phyloP scores from a whole-genome alignment of 371 early-diverging fungal species.

The Dichotomocladium elegans region DNA sequence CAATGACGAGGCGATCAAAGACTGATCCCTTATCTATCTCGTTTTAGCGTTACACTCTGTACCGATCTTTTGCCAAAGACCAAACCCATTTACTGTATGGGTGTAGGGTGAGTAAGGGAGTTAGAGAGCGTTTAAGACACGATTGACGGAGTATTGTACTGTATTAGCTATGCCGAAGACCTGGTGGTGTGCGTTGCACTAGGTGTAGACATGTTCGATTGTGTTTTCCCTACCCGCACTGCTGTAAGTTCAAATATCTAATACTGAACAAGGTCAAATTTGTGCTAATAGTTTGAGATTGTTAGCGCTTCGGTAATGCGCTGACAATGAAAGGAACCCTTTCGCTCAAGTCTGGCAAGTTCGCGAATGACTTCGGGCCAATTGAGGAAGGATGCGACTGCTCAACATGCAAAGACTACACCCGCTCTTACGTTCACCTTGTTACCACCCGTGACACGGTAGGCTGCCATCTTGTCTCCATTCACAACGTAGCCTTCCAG shows the following conservation, averaged over 20 bases:
- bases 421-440: conserved; percentile 75
- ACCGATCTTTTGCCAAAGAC: conserved; percentile 81
- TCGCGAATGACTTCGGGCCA: conserved; percentile 65
- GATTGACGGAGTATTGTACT: too few species aligned
- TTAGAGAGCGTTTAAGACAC: too few species aligned
- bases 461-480: conserved; percentile 86
- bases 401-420: conserved; percentile 80
- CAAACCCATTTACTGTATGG: conserved; percentile 97
- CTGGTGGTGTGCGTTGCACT: conserved; percentile 90
- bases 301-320: conserved; percentile 87
- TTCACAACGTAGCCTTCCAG: conserved; percentile 93
- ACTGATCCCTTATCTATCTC: not conserved
- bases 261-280: not conserved
- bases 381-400: conserved; percentile 88
- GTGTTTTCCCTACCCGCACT: conserved; percentile 96
- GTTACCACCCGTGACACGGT: conserved; percentile 78
- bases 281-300: not conserved
- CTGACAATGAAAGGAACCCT: conserved; percentile 81
- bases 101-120: conserved; percentile 71
- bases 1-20: not conserved
- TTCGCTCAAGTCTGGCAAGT: conserved; percentile 60
- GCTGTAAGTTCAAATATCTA: conserved; percentile 52
- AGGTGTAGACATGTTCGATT: conserved; percentile 97
- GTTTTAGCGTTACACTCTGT: conserved; percentile 66
- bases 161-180: conserved; percentile 92